Conservation (phyloP, 176 grass and related monocot species). For the Poa annua region DNA sequence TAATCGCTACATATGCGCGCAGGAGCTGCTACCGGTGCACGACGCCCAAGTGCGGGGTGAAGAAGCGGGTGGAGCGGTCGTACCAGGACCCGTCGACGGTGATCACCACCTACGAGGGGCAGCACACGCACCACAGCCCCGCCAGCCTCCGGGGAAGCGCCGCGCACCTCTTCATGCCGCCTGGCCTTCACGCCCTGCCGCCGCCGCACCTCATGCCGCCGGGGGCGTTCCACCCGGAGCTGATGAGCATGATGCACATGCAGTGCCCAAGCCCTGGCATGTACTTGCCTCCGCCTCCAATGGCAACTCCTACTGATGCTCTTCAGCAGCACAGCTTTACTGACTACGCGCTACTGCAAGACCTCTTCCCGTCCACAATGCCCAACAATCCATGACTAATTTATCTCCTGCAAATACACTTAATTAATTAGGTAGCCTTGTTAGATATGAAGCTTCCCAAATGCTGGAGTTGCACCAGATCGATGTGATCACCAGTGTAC, state of each 20-base stretch:
- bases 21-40: slow-evolving; percentile 99
- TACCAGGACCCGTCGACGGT: slow-evolving; percentile 84
- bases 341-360: slow-evolving; percentile 80
- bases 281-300: slow-evolving; percentile 49
- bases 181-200: slow-evolving; percentile 8
- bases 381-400: slow-evolving; percentile 48
- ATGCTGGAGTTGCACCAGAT: slow-evolving; percentile 34
- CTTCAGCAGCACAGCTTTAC: slow-evolving; percentile 57
- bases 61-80: slow-evolving; percentile 94
- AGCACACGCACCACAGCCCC: slow-evolving; percentile 85
- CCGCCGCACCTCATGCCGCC: slow-evolving; percentile 40
- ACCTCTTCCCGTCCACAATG: slow-evolving; percentile 64
- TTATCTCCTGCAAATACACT: slow-evolving; percentile 18
- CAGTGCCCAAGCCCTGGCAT: slow-evolving; percentile 61
- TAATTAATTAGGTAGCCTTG: slow-evolving; percentile 40
- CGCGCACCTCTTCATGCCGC: slow-evolving; percentile 48
- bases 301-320: slow-evolving; percentile 17
- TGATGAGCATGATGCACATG: slow-evolving; percentile 52
- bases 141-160: slow-evolving; percentile 58
- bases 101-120: slow-evolving; percentile 95
- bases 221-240: slow-evolving; percentile 40
- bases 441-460: slow-evolving; percentile 36
- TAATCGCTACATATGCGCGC: neutral
- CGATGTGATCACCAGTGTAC: slow-evolving; percentile 31
- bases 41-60: slow-evolving; percentile 85